Percentiles rank a stretch among this genome's conserved stretches.
These are phyloP conservation scores for Fraxinus excelsior DNA, from an alignment of 257 asterid genomes.

Conservation along the genomic window DNA sequence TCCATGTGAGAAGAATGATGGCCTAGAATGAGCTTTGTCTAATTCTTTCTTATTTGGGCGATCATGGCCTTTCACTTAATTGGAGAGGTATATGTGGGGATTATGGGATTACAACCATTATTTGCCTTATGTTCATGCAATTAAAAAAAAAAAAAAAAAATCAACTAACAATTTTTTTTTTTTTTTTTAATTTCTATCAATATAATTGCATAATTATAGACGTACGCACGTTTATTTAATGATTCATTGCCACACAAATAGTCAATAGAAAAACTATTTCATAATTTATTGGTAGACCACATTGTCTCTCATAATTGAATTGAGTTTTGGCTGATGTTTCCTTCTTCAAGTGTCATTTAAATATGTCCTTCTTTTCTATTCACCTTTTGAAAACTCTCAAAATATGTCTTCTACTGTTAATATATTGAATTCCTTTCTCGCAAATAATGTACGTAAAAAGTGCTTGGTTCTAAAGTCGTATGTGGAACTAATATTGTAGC, in stretches of 20 bases:
- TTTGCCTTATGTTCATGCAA: not conserved
- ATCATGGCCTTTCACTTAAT: not conserved
- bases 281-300: not conserved
- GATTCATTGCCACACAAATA: not conserved
- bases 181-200: not conserved
- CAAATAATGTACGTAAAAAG: too few relatives aligned
- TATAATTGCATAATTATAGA: not conserved
- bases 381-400: not conserved
- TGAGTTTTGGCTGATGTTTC: not conserved
- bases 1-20: slow-evolving; percentile 63
- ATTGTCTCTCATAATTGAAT: not conserved
- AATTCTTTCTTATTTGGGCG: not conserved
- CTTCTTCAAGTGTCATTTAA: not conserved
- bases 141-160: not conserved
- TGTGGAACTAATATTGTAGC: too few relatives aligned
- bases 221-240: not conserved
- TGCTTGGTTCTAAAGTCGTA: too few relatives aligned
- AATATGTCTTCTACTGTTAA: too few relatives aligned
- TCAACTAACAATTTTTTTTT: too few relatives aligned
- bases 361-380: too few relatives aligned
- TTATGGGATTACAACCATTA: not conserved
- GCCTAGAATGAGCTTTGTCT: slow-evolving; percentile 37
- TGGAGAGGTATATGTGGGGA: not conserved
- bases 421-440: too few relatives aligned
- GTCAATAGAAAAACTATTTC: not conserved